Conservation (phyloP, 2,329 filamentous ascomycete genomes). For the Mycosphaerella sp. region DNA sequence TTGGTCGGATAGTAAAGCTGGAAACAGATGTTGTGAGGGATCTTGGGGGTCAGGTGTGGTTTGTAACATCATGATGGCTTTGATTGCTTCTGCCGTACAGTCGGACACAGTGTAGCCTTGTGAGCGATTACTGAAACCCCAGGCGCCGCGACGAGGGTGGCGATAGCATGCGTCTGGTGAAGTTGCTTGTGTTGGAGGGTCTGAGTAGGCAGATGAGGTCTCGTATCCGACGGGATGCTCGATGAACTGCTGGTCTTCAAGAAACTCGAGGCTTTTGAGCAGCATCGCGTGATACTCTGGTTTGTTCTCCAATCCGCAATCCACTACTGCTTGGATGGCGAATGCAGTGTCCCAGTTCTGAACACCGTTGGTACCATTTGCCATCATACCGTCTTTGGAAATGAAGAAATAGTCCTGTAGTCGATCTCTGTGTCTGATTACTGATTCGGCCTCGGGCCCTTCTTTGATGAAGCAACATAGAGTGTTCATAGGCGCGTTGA, state of each 20-base stretch:
- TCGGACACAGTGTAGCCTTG: constrained; percentile 96
- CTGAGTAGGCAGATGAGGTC: constrained; percentile 46
- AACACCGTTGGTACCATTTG: constrained; percentile 96
- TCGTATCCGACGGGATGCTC: constrained; percentile 73
- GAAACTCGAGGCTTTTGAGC: constrained; percentile 70
- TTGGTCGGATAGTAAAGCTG: constrained; percentile 64
- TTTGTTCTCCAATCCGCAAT: constrained; percentile 71
- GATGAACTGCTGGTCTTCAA: constrained; percentile 85
- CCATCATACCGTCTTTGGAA: constrained; percentile 84
- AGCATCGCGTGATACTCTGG: constrained; percentile 78
- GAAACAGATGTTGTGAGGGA: constrained; percentile 46
- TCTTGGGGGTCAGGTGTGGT: constrained; percentile 53
- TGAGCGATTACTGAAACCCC: constrained; percentile 87
- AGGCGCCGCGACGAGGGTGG: constrained; percentile 84
- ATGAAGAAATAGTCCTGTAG: constrained; percentile 87
- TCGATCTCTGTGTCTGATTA: constrained; percentile 72
- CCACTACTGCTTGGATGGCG: constrained; percentile 72
- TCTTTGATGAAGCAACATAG: constrained; percentile 78
- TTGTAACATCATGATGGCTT: constrained; percentile 79
- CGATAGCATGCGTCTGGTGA: constrained; percentile 54
- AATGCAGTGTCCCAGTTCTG: constrained; percentile 97
- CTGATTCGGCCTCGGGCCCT: constrained; percentile 64
- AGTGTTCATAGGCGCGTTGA: constrained; percentile 88
- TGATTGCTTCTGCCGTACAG: constrained; percentile 86
- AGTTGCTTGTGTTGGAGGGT: constrained; percentile 31